A percentile compares a stretch with the other conserved stretches of the same genome.
phyloP scores from a whole-genome alignment of 2,329 filamentous ascomycete genomes.

The Colletotrichum tanaceti region DNA sequence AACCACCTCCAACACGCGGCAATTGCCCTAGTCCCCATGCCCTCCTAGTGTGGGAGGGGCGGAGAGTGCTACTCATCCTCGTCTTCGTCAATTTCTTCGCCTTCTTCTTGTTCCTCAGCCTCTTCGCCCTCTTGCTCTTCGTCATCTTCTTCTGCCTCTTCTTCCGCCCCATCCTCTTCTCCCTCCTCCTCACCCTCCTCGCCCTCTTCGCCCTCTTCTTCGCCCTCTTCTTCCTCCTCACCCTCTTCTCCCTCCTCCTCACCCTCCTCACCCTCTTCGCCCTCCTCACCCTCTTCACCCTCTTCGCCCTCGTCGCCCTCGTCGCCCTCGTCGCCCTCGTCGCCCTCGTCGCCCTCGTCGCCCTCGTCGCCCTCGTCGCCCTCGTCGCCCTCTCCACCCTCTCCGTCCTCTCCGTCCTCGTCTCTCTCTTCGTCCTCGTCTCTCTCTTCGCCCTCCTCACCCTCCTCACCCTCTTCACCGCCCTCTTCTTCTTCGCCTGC shows the following conservation, averaged over 20 bases:
- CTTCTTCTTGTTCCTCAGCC: slow-evolving; percentile 8
- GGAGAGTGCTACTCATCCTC: slow-evolving; percentile 12
- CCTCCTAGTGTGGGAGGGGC: slow-evolving; percentile 5
- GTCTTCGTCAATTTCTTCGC: slow-evolving; percentile 3
- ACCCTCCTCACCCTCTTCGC: neutral
- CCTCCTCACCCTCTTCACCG: slow-evolving; percentile 32
- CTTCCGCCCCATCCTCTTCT: neutral
- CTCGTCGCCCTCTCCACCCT: slow-evolving; percentile 34
- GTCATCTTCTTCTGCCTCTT: neutral
- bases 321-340: neutral
- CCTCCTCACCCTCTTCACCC: neutral
- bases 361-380: slow-evolving; percentile 41
- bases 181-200: neutral
- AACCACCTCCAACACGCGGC: neutral
- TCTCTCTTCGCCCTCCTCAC: neutral
- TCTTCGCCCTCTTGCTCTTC: neutral
- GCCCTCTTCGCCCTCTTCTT: neutral
- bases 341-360: slow-evolving; percentile 46
- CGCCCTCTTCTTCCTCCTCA: neutral
- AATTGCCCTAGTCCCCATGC: neutral
- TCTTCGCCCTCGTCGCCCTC: neutral
- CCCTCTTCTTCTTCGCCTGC: slow-evolving; percentile 31
- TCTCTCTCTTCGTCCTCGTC: slow-evolving; percentile 43
- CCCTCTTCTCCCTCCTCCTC: neutral
- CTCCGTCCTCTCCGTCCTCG: slow-evolving; percentile 43